Conservation (phyloP, 1,139 yeast species). For the Schizosaccharomyces versatilis region DNA sequence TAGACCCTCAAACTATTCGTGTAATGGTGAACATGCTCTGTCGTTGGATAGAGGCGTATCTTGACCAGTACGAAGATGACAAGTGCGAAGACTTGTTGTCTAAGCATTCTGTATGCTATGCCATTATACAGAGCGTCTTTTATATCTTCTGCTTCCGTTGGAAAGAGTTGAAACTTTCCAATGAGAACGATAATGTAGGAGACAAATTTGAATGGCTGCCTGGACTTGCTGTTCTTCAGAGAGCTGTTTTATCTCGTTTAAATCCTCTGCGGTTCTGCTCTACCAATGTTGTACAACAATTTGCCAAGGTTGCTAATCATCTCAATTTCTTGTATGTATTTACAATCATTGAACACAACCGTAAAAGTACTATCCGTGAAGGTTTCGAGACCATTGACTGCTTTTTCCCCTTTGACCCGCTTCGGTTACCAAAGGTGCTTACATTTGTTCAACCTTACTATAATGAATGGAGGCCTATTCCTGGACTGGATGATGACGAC, state of each 20-base stretch:
- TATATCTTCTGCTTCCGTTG: constrained; percentile 84
- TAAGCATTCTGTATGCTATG: constrained; percentile 54
- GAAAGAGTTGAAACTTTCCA: constrained; percentile 27
- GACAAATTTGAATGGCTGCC: constrained; percentile 45
- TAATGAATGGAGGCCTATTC: constrained; percentile 63
- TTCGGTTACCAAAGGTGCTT: constrained; percentile 45
- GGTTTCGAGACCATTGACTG: constrained; percentile 10
- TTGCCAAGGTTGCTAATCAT: constrained; percentile 78
- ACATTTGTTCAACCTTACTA: constrained; percentile 33
- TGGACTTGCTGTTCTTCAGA: constrained; percentile 64
- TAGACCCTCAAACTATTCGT: constrained; percentile 49
- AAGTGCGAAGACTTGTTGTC: constrained; percentile 28
- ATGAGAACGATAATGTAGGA: constrained; percentile 15
- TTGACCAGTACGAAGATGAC: constrained; percentile 63
- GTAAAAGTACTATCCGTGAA: constrained; percentile 27
- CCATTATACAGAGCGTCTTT: constrained; percentile 78
- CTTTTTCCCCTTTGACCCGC: constrained; percentile 92
- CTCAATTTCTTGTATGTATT: constrained; percentile 83
- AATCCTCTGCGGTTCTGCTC: constrained; percentile 87
- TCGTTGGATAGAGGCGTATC: constrained; percentile 64
- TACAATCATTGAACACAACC: constrained; percentile 77
- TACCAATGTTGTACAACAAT: constrained; percentile 78
- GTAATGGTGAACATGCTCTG: constrained; percentile 60
- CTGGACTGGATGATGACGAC: constrained; percentile 40
- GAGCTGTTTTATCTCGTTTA: constrained; percentile 67